These are phyloP conservation scores for Colletotrichum aenigma DNA, from an alignment of 2,329 filamentous ascomycete species.

Conservation along the genomic window DNA sequence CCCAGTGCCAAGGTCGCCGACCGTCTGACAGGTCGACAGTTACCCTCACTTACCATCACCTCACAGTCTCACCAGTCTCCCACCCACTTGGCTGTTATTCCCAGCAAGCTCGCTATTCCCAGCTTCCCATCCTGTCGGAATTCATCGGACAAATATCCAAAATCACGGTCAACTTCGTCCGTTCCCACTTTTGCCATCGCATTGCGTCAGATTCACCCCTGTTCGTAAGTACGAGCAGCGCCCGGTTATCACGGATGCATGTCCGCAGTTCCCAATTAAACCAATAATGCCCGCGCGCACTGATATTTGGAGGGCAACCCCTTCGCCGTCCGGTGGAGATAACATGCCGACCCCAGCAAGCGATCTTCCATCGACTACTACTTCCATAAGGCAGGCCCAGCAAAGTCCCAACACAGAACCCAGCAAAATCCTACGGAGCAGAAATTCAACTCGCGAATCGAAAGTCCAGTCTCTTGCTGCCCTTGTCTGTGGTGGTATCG, in stretches of 20 bases:
- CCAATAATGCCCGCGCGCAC: not conserved
- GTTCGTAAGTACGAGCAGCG: not conserved
- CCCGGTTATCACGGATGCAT: not conserved
- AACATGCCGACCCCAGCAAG: not conserved
- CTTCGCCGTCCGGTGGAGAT: not conserved
- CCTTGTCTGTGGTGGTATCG: constrained; percentile 19
- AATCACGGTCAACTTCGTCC: not conserved
- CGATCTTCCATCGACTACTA: not conserved
- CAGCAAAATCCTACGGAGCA: not conserved
- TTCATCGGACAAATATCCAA: not conserved
- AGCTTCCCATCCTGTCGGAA: not conserved
- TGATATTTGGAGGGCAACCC: not conserved
- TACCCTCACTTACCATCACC: not conserved
- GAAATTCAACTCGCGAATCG: constrained; percentile 22
- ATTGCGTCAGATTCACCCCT: constrained; percentile 1
- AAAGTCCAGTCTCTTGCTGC: constrained; percentile 23
- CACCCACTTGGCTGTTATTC: not conserved
- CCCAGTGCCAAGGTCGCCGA: not conserved
- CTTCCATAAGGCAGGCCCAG: not conserved
- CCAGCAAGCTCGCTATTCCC: not conserved
- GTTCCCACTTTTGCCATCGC: not conserved
- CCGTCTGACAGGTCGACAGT: not conserved
- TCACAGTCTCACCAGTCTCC: not conserved
- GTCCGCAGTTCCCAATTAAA: constrained; percentile 3
- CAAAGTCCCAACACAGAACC: not conserved